Evolutionary conservation across 371 early-diverging fungal species (phyloP).

Genomic region (Lichtheimia hyalospora): DNA sequence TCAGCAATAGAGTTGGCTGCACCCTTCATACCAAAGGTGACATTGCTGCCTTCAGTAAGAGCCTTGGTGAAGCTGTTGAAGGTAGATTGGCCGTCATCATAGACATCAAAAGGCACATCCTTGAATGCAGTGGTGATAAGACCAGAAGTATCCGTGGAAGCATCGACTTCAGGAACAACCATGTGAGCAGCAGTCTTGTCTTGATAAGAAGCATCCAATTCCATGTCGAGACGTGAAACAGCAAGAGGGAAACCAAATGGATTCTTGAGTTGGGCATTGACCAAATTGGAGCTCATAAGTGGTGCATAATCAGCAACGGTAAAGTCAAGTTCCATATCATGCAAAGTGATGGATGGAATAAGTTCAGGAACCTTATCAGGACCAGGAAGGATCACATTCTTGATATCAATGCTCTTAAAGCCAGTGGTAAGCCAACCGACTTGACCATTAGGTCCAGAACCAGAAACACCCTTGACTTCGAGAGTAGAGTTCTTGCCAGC

Average conservation of each 20-base stretch:
- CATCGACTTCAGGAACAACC: slow-evolving; percentile 43
- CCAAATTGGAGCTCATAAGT: slow-evolving; percentile 44
- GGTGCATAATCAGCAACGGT: slow-evolving; percentile 52
- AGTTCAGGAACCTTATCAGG: slow-evolving; percentile 34
- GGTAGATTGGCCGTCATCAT: slow-evolving; percentile 20
- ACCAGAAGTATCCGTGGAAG: slow-evolving; percentile 36
- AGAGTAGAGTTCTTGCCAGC: slow-evolving; percentile 39
- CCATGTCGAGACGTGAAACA: slow-evolving; percentile 47
- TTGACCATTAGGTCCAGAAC: slow-evolving; percentile 47
- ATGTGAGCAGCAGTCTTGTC: slow-evolving; percentile 44
- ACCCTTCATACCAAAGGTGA: slow-evolving; percentile 49
- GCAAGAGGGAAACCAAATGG: slow-evolving; percentile 62
- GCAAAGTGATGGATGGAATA: slow-evolving; percentile 45
- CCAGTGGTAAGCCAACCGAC: slow-evolving; percentile 57
- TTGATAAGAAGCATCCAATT: slow-evolving; percentile 28
- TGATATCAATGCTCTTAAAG: slow-evolving; percentile 48
- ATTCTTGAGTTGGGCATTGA: slow-evolving; percentile 50
- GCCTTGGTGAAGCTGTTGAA: slow-evolving; percentile 47
- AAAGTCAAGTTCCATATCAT: slow-evolving; percentile 53
- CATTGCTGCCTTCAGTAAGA: slow-evolving; percentile 40
- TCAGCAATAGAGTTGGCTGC: slow-evolving; percentile 45
- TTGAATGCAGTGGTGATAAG: slow-evolving; percentile 44
- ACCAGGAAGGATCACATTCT: slow-evolving; percentile 51
- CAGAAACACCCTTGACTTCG: slow-evolving; percentile 50
- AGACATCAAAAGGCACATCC: slow-evolving; percentile 48